Evolutionary conservation across 1,139 yeast species (phyloP), one percentile per base, ranked within the genome.

Genomic region (Blastobotrys proliferans): DNA sequence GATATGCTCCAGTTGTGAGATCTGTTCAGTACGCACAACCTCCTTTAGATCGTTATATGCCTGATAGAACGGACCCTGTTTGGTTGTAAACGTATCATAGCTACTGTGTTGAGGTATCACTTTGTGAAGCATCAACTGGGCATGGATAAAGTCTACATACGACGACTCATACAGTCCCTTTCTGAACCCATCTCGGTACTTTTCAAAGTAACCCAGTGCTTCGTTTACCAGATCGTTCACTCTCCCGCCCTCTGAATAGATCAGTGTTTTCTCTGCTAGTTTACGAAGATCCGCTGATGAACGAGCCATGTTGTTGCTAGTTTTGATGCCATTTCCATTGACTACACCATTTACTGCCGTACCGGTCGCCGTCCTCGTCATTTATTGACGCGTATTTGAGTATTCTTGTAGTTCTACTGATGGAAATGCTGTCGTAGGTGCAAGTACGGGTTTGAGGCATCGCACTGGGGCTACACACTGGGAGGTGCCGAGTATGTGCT

Each of bases 121-220:
- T 21, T 48, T 45, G 20, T 52, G 49, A 22, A 57, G 47, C 31
- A 56, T 35, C 16, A 46, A 37, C 30, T 45, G 36, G 16, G 58
- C 51, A 10, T 49, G 53, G 41, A 57, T 54, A 32, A 44, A 54
- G 42, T 54, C 53, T 29, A 55, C 44, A 40, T 49, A 53, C 17
- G 56, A 54, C 11, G 57, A 51, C 43, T 57, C 59, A 28, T 46
- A 40, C 38, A 56, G 45, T n/a, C 54, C 51, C 14, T 34, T 34
- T 6, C 28, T 26, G 28, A 26, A 34, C n/a, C 21, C 45, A 46
- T 19, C 55, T 51, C 20, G 26, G 22, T 35, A 35, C 24, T 46
- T 47, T 35, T 55, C 60, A 26, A 51, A 37, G 41, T 52, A 51
- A n/a, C 55, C 53, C 41, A 55, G 47, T 1, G 57, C 58, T 24